Evolutionary conservation across 2,329 filamentous ascomycete species (phyloP).

Genomic region (Calonectria montana): DNA sequence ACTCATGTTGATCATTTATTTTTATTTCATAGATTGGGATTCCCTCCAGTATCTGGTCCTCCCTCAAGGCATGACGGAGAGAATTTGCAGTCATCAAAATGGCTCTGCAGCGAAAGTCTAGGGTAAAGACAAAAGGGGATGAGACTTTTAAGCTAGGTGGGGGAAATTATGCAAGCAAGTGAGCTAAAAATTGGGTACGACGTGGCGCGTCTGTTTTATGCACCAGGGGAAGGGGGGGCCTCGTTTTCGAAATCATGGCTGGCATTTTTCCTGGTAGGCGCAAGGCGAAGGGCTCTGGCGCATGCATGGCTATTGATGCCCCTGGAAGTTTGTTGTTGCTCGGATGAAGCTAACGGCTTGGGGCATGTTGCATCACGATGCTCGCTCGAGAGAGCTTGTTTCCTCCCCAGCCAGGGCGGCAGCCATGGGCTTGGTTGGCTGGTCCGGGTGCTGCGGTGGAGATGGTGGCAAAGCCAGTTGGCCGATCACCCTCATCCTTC

Average conservation of each 20-base stretch:
- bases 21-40: background rate
- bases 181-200: background rate
- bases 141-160: background rate
- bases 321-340: background rate
- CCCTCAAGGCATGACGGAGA: background rate
- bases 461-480: background rate
- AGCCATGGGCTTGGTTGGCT: background rate
- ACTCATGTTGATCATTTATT: background rate
- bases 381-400: background rate
- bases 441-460: background rate
- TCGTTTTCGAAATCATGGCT: background rate
- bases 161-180: background rate
- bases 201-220: background rate
- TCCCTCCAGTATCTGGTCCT: background rate
- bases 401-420: background rate
- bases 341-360: background rate
- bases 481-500: background rate
- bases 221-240: background rate
- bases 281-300: background rate
- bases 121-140: background rate
- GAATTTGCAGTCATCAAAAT: background rate
- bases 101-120: background rate
- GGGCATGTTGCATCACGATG: background rate
- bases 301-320: background rate
- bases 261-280: background rate